Evolutionary conservation across 305 asterid species (phyloP).

Genomic region (Solanum hybrid): DNA sequence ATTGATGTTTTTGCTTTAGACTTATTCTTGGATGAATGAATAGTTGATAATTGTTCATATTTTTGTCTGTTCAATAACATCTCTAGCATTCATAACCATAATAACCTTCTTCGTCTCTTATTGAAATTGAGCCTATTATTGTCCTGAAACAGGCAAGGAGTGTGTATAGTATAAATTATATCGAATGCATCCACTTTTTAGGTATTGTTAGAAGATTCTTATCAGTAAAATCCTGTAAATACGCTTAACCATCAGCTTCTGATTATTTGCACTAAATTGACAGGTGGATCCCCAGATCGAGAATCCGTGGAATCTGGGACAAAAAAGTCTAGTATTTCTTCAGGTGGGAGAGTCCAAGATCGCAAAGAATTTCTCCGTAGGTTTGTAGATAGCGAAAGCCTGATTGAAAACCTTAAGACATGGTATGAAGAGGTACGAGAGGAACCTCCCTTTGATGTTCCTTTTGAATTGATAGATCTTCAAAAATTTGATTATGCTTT

Average conservation of each 20-base stretch:
- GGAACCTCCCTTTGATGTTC: slow-evolving; percentile 46
- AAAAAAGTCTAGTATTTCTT: slow-evolving; percentile 57
- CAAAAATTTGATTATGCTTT: slow-evolving; percentile 90
- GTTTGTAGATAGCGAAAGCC: slow-evolving; percentile 56
- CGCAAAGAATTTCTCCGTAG: slow-evolving; percentile 69
- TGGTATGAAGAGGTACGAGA: slow-evolving; percentile 48
- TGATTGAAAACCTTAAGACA: slow-evolving; percentile 39
- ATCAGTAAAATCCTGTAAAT: neutral
- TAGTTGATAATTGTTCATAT: neutral
- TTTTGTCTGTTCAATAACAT: neutral
- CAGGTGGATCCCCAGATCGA: slow-evolving; percentile 68
- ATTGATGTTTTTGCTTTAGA: neutral
- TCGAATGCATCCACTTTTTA: neutral
- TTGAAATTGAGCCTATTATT: neutral
- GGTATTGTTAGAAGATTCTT: neutral
- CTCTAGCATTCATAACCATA: neutral
- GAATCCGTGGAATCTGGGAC: slow-evolving; percentile 70
- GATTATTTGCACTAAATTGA: neutral
- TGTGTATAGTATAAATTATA: neutral
- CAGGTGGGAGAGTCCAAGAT: slow-evolving; percentile 57
- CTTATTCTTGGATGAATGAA: neutral
- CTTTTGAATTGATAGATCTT: slow-evolving; percentile 89
- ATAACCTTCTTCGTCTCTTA: neutral
- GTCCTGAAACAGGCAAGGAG: neutral
- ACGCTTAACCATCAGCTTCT: neutral